Evolutionary conservation across 306 rosid species (phyloP), one percentile per base, ranked within the genome.

Genomic region (Erythrophleum fordii): DNA sequence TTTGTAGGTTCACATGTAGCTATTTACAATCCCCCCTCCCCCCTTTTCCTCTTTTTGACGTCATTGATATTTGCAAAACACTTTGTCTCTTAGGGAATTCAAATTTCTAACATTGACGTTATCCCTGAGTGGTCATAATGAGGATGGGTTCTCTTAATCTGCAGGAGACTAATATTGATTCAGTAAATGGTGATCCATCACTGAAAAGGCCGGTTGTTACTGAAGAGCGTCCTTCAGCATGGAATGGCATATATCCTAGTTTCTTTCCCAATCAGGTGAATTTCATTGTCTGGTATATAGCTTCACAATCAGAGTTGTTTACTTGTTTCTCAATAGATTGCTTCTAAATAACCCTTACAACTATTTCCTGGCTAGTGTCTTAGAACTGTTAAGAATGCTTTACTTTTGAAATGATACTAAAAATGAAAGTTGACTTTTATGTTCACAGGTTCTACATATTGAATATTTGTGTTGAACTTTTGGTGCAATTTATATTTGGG

Each of bases 201-300:
- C 69, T 86, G 83, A 93, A 86, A 80, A 91, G 94, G 78, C 84
- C 80, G n/a, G 77, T 83, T 60, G 90, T 64, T 84, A 48, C 87
- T 78, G 86, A 93, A 75, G 93, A 87, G 65, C 88, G 83, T 72
- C 87, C 92, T 62, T 82, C 85, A 44, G 26, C 73, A 20, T 88
- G 91, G 94, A 95, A 90, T 60, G 89, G 92, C 78, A 77, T 90
- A 49, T 81, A 83, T 71, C 84, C 97, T 69, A 82, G 83, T 78
- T 88, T 89, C 91, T 82, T 90, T 81, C 88, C 97, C 58, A 83
- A 28, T 75, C 90, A 85, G 98, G 99, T 96, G 74, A 80, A 56
- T 68, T 85, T 70, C 75, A 69, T 37, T 80, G 58, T 67, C 69
- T 77, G 60, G 53, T 53, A 49, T 42, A 17, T 45, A 62, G 45